Conservation (phyloP, 1,284 basidiomycete species). For the Cutaneotrichosporon arboriforme region DNA sequence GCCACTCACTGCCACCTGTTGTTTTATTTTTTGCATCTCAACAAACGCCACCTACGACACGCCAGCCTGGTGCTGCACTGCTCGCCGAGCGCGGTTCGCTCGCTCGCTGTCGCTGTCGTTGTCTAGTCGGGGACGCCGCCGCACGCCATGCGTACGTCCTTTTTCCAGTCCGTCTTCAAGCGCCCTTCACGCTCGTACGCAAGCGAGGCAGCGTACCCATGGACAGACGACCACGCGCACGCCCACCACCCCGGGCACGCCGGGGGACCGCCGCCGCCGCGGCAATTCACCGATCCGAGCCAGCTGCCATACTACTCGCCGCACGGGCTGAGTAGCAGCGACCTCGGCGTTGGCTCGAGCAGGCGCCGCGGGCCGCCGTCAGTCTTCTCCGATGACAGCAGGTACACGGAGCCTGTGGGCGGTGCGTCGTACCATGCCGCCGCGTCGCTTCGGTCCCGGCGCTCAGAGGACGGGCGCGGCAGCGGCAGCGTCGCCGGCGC, state of each 20-base stretch:
- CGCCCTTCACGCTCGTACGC: slow-evolving; percentile 43
- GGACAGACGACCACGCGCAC: neutral
- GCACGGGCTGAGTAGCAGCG: neutral
- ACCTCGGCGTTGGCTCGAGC: neutral
- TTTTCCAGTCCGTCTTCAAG: slow-evolving; percentile 35
- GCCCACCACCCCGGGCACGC: too few species aligned
- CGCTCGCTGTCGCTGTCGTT: too few species aligned
- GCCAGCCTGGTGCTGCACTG: too few species aligned
- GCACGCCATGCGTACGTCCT: slow-evolving; percentile 35
- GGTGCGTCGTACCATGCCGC: neutral
- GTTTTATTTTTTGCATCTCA: too few species aligned
- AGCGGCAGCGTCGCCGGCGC: too few species aligned
- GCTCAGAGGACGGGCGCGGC: too few species aligned
- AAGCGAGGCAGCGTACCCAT: neutral
- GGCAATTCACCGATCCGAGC: neutral
- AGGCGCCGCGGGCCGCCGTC: neutral
- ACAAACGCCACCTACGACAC: neutral
- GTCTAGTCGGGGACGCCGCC: too few species aligned
- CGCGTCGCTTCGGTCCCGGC: neutral
- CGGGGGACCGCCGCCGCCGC: too few species aligned
- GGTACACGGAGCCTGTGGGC: neutral
- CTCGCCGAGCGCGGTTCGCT: too few species aligned
- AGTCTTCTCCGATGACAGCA: neutral
- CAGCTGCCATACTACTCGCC: neutral
- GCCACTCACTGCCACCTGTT: too few species aligned